Conservation (phyloP, 441 rosid species). For the Adansonia gregorii region DNA sequence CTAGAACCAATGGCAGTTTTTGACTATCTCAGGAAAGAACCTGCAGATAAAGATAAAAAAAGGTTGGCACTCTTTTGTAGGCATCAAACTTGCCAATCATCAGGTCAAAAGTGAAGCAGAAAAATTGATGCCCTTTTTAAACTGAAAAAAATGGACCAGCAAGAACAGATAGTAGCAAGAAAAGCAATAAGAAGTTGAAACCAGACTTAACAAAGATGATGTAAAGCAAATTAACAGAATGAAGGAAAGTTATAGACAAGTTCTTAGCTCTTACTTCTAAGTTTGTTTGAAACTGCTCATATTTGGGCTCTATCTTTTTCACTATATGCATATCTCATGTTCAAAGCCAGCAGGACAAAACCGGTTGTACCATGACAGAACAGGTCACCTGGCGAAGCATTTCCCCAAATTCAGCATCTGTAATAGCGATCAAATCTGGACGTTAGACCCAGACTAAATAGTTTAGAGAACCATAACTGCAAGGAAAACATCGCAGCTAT, state of each 20-base stretch:
- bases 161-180: not conserved
- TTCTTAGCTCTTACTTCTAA: slow-evolving; percentile 53
- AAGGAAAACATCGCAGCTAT: not conserved
- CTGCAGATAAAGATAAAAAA: not conserved
- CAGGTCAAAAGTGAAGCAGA: not conserved
- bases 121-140: not conserved
- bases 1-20: not conserved
- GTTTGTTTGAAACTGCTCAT: slow-evolving; percentile 70
- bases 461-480: slow-evolving; percentile 12
- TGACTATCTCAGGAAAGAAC: not conserved
- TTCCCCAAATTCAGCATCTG: slow-evolving; percentile 63
- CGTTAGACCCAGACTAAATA: slow-evolving; percentile 11
- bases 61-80: not conserved
- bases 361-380: slow-evolving; percentile 73
- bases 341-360: slow-evolving; percentile 73
- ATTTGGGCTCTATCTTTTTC: slow-evolving; percentile 88
- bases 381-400: slow-evolving; percentile 53
- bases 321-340: slow-evolving; percentile 65
- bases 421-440: slow-evolving; percentile 31
- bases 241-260: slow-evolving; percentile 22
- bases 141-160: not conserved
- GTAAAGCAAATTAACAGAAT: not conserved
- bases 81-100: slow-evolving; percentile 11
- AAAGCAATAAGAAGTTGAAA: not conserved
- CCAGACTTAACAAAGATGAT: not conserved